Percentiles rank a stretch among this genome's conserved stretches.
phyloP scores from a whole-genome alignment of 192 early-diverging fungal species.

The Phlyctochytrium bullatum region DNA sequence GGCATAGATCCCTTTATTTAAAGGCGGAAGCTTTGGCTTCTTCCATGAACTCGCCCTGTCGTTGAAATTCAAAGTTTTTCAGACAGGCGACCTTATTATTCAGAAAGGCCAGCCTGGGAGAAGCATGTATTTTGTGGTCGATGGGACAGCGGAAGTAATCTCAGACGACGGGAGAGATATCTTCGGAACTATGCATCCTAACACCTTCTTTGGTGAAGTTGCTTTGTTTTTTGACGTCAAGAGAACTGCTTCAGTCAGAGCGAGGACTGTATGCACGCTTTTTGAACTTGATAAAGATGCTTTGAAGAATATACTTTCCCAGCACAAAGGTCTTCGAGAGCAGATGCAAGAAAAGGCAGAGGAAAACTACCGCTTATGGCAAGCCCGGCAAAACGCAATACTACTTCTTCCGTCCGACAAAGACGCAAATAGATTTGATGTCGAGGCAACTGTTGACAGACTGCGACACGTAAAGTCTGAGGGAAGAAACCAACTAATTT shows the following conservation, averaged over 20 bases:
- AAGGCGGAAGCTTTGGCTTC: constrained; percentile 41
- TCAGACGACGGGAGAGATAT: constrained; percentile 44
- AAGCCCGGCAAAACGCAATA: constrained; percentile 37
- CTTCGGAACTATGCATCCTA: constrained; percentile 43
- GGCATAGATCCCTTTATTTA: constrained; percentile 47
- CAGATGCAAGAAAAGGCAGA: constrained; percentile 40
- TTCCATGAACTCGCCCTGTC: constrained; percentile 51
- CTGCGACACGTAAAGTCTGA: constrained; percentile 35
- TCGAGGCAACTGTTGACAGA: constrained; percentile 44
- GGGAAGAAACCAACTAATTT: neutral
- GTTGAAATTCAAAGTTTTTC: constrained; percentile 36
- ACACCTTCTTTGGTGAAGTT: constrained; percentile 55
- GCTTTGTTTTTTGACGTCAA: constrained; percentile 53
- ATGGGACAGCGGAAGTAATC: constrained; percentile 49
- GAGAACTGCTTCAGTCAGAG: constrained; percentile 50
- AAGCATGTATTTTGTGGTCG: constrained; percentile 56
- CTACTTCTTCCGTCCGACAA: constrained; percentile 17
- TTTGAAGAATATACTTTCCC: constrained; percentile 30
- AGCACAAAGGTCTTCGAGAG: constrained; percentile 30
- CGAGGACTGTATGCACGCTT: constrained; percentile 39
- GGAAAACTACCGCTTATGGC: constrained; percentile 48
- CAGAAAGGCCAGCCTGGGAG: constrained; percentile 42
- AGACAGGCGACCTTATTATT: constrained; percentile 41
- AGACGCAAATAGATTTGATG: constrained; percentile 27
- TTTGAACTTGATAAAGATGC: constrained; percentile 52